Conservation (phyloP, 2,329 filamentous ascomycete species). For the Corniculantispora saksenae region DNA sequence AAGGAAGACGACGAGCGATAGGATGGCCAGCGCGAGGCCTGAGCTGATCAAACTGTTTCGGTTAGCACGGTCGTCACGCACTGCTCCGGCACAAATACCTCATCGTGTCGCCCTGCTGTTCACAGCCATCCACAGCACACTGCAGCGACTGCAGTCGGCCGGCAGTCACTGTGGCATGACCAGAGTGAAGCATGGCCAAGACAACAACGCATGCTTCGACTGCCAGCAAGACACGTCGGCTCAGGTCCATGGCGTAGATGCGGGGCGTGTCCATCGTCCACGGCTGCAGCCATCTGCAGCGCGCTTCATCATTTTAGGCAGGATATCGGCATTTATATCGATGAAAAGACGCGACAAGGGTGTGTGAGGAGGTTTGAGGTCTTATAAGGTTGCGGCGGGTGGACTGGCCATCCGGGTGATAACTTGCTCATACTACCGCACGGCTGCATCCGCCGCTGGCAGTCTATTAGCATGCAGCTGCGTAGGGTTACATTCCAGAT, state of each 20-base stretch:
- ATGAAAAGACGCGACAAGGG: slow-evolving; percentile 4
- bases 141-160: slow-evolving; percentile 8
- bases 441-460: background rate
- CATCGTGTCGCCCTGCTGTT: background rate
- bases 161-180: background rate
- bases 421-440: slow-evolving; percentile 38
- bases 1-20: slow-evolving; percentile 31
- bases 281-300: slow-evolving; percentile 7
- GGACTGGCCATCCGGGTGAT: slow-evolving; percentile 22
- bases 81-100: background rate
- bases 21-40: slow-evolving; percentile 32
- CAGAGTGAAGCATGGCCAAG: slow-evolving; percentile 4
- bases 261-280: background rate
- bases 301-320: slow-evolving; percentile 5
- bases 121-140: background rate
- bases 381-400: slow-evolving; percentile 12
- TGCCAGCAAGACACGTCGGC: background rate
- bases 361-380: slow-evolving; percentile 14
- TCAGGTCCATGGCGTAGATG: background rate
- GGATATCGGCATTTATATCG: slow-evolving; percentile 12
- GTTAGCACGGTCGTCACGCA: background rate
- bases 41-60: slow-evolving; percentile 29
- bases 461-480: too few species aligned
- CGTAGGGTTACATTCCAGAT: background rate
- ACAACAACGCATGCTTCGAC: background rate